Evolutionary conservation across 805 yeast genomes (phyloP).

Genomic region (Clavispora carvajalis): DNA sequence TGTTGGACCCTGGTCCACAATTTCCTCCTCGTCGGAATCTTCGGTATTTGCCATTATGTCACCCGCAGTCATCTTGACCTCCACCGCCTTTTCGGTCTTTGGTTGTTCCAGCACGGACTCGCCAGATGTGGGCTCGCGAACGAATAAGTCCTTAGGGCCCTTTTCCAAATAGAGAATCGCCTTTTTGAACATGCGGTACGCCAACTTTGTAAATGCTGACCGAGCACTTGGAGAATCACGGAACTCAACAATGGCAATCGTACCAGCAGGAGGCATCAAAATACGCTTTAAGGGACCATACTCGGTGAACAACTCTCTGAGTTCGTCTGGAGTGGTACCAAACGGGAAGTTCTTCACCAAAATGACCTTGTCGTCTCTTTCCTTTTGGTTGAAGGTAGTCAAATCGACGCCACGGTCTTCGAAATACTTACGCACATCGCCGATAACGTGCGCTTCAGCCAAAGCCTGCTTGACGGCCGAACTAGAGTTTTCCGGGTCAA

Average conservation of each 20-base stretch:
- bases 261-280: slow-evolving; percentile 94
- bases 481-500: slow-evolving; percentile 80
- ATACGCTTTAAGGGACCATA: slow-evolving; percentile 77
- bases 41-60: slow-evolving; percentile 32
- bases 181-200: slow-evolving; percentile 83
- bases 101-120: slow-evolving; percentile 14
- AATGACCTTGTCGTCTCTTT: slow-evolving; percentile 74
- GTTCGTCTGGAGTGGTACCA: slow-evolving; percentile 76
- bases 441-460: slow-evolving; percentile 94
- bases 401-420: slow-evolving; percentile 83
- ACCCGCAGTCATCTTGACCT: slow-evolving; percentile 39
- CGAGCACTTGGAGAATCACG: slow-evolving; percentile 80
- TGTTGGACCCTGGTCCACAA: slow-evolving; percentile 58
- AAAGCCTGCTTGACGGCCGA: slow-evolving; percentile 95
- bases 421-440: slow-evolving; percentile 83
- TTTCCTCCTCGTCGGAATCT: slow-evolving; percentile 36
- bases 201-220: slow-evolving; percentile 80
- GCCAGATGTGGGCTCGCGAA: slow-evolving; percentile 47
- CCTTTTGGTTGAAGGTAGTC: slow-evolving; percentile 57
- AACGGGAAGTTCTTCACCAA: slow-evolving; percentile 87
- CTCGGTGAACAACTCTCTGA: slow-evolving; percentile 74
- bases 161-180: slow-evolving; percentile 86
- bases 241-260: slow-evolving; percentile 90
- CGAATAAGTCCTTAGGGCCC: slow-evolving; percentile 82
- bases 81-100: slow-evolving; percentile 31